Conservation (phyloP, 257 asterid species). For the Nicotiana noctiflora region DNA sequence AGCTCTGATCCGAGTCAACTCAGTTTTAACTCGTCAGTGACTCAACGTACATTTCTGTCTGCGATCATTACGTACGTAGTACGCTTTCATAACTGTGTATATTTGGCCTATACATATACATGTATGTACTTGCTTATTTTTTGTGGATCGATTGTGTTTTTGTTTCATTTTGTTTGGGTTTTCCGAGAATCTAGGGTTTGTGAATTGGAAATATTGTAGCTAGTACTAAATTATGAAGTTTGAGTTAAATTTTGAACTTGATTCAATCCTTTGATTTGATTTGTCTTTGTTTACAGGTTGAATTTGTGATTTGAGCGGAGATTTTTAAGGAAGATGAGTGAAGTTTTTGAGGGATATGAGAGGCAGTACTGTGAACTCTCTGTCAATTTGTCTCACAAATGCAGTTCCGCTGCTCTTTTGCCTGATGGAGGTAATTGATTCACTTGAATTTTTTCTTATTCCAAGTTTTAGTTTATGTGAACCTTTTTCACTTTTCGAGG, state of each 20-base stretch:
- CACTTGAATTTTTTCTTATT: not conserved
- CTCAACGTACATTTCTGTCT: not conserved
- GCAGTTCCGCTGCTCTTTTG: conserved; percentile 56
- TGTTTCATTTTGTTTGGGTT: not conserved
- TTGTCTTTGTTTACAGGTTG: conserved; percentile 3
- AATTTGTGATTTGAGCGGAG: conserved; percentile 20
- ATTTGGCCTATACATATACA: not conserved
- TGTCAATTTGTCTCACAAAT: conserved; percentile 66
- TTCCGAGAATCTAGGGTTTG: not conserved
- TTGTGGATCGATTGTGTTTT: not conserved
- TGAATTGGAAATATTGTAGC: not conserved
- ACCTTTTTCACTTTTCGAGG: too few species aligned
- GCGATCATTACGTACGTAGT: not conserved
- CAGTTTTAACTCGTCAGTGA: not conserved
- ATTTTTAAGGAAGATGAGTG: conserved; percentile 53
- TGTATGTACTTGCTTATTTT: not conserved
- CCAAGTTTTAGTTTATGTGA: too few species aligned
- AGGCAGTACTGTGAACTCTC: conserved; percentile 95
- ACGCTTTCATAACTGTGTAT: not conserved
- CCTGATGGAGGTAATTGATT: conserved; percentile 63
- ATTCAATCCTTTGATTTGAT: not conserved
- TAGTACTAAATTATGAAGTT: not conserved
- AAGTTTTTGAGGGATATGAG: conserved; percentile 83
- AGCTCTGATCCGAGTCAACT: conserved; percentile 1
- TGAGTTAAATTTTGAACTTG: not conserved